A percentile compares a stretch with the other conserved stretches of the same genome.
Conservation (phyloP, 352 stramenopile species). For the Pythium guiyangense region DNA sequence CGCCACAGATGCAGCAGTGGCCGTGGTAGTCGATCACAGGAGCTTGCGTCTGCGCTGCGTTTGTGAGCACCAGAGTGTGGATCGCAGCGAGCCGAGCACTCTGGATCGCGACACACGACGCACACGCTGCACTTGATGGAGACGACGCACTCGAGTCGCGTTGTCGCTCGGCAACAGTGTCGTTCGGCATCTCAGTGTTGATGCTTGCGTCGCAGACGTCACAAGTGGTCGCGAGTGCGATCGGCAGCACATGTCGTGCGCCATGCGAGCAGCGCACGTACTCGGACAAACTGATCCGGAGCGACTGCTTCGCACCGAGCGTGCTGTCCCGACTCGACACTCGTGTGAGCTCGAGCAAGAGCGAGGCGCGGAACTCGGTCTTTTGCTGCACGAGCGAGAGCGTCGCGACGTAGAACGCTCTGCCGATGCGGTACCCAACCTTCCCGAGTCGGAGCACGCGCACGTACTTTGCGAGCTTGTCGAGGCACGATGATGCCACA, state of each 20-base stretch:
- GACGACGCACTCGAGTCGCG: background rate
- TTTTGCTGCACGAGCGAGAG: constrained; percentile 57
- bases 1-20: constrained; percentile 18
- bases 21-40: constrained; percentile 23
- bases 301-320: constrained; percentile 20
- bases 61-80: background rate
- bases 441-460: constrained; percentile 37
- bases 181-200: too few relatives aligned
- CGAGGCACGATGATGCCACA: constrained; percentile 26
- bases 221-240: background rate
- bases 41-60: constrained; percentile 2
- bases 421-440: constrained; percentile 33
- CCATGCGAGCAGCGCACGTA: constrained; percentile 33
- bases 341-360: constrained; percentile 38
- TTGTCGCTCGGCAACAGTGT: background rate
- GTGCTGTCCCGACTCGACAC: constrained; percentile 3
- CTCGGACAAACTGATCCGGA: constrained; percentile 38
- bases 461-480: constrained; percentile 39
- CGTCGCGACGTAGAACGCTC: constrained; percentile 30
- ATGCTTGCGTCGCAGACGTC: constrained; percentile 2
- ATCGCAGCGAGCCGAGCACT: constrained; percentile 2
- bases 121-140: background rate
- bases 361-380: constrained; percentile 43
- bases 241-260: constrained; percentile 3
- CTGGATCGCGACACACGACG: constrained; percentile 10